Conservation (phyloP, 2,329 filamentous ascomycete genomes). For the Botrytis elliptica region DNA sequence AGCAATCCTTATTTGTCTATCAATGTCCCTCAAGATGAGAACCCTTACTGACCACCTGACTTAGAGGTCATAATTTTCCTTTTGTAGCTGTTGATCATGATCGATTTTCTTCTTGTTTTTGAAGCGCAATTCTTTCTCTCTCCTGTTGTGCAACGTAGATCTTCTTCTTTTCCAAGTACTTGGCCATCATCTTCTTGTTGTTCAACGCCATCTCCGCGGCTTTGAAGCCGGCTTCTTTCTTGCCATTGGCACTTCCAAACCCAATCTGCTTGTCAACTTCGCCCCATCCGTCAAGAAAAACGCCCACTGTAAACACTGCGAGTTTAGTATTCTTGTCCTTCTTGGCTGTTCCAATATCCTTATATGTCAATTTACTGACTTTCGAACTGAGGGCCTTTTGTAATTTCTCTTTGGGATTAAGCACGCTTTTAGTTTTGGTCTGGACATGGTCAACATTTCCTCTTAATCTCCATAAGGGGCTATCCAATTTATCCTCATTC, state of each 20-base stretch:
- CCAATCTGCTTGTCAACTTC: slow-evolving; percentile 60
- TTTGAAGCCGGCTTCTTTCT: slow-evolving; percentile 66
- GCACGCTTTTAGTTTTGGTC: slow-evolving; percentile 10
- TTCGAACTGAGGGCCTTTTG: slow-evolving; percentile 49
- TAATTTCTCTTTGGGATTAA: slow-evolving; percentile 54
- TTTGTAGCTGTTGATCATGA: background rate
- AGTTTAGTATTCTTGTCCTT: slow-evolving; percentile 55
- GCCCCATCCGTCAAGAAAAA: slow-evolving; percentile 68
- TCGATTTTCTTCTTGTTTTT: slow-evolving; percentile 15
- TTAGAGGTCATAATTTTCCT: background rate
- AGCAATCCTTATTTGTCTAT: background rate
- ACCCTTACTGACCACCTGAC: background rate
- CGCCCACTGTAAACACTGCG: slow-evolving; percentile 60
- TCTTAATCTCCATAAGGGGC: slow-evolving; percentile 35
- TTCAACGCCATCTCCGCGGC: slow-evolving; percentile 64
- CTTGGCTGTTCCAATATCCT: slow-evolving; percentile 52
- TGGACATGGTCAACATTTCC: slow-evolving; percentile 25
- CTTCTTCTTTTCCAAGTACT: slow-evolving; percentile 48
- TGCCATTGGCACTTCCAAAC: slow-evolving; percentile 61
- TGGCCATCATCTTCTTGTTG: slow-evolving; percentile 60
- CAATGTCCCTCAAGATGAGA: background rate
- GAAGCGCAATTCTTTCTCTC: slow-evolving; percentile 32
- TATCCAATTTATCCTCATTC: slow-evolving; percentile 27
- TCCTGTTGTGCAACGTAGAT: slow-evolving; percentile 44
- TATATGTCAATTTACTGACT: slow-evolving; percentile 61